These are phyloP conservation scores for Epichloe brachyelytri DNA, from an alignment of 2,329 filamentous ascomycete species.

Conservation along the genomic window DNA sequence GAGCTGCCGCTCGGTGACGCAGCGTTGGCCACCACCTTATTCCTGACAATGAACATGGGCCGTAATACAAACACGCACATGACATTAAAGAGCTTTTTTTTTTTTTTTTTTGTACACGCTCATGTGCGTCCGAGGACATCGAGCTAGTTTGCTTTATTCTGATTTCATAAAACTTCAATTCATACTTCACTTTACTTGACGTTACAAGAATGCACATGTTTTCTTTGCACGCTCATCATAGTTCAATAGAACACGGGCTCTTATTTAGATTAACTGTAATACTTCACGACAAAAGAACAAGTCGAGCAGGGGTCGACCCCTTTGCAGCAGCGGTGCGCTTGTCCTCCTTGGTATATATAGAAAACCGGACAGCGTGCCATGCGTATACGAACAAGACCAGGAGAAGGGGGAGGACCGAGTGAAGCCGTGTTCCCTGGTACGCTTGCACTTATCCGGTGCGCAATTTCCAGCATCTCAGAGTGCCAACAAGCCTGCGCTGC, in stretches of 20 bases:
- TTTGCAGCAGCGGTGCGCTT: slow-evolving; percentile 21
- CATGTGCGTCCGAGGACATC: no score
- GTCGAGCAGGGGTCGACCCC: slow-evolving; percentile 20
- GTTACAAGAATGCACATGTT: no score
- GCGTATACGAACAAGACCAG: not conserved
- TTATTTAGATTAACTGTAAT: slow-evolving; percentile 29
- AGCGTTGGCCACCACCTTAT: no score
- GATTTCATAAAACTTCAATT: no score
- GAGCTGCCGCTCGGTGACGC: no score
- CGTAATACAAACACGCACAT: no score
- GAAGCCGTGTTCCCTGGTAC: not conserved
- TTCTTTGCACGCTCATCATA: no score
- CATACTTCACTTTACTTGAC: not conserved
- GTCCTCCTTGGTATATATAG: slow-evolving; percentile 16
- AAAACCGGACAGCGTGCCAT: slow-evolving; percentile 10
- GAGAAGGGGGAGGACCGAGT: no score
- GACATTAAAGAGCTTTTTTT: no score
- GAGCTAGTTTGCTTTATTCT: no score
- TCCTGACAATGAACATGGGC: no score
- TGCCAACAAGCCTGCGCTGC: slow-evolving; percentile 11
- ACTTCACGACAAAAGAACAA: slow-evolving; percentile 21
- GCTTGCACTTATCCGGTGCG: not conserved
- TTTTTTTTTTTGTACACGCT: no score
- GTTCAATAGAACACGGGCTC: slow-evolving; percentile 1
- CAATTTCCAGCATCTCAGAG: slow-evolving; percentile 23